phyloP scores from a whole-genome alignment of 495 filamentous ascomycete species.

The Eremomyces bilateralis region DNA sequence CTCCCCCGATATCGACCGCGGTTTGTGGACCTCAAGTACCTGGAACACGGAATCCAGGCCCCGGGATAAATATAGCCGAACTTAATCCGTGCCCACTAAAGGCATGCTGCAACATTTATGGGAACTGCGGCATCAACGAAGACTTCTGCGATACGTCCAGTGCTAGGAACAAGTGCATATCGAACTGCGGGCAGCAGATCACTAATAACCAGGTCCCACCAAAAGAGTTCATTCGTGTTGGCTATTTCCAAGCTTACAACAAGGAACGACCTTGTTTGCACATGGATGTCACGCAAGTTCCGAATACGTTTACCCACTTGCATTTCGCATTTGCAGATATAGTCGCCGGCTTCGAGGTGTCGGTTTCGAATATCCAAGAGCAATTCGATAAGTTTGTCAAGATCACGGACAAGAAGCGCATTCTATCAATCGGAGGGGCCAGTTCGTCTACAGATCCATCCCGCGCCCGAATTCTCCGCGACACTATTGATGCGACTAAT shows the following conservation, averaged over 20 bases:
- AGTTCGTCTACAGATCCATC: conserved; percentile 18
- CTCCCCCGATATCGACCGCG: conserved; percentile 17
- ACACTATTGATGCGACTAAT: conserved; percentile 18
- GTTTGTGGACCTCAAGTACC: conserved; percentile 25
- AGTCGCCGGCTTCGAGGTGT: conserved; percentile 12
- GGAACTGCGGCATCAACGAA: conserved; percentile 25
- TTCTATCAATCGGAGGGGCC: conserved; percentile 30
- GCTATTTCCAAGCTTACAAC: conserved; percentile 6
- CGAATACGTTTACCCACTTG: conserved; percentile 21
- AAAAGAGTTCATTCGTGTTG: conserved; percentile 3
- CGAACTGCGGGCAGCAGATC: conserved; percentile 25
- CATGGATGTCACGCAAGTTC: conserved; percentile 6
- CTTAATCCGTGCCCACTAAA: conserved; percentile 8
- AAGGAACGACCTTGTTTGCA: conserved; percentile 3
- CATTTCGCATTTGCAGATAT: conserved; percentile 25
- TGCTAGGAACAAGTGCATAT: conserved; percentile 25
- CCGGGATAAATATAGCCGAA: conserved; percentile 7
- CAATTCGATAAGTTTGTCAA: conserved; percentile 10
- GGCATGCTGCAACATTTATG: conserved; percentile 18
- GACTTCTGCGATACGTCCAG: conserved; percentile 24
- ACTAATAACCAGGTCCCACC: conserved; percentile 7
- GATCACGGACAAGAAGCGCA: too few species aligned
- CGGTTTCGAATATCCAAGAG: conserved; percentile 10
- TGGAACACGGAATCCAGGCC: conserved; percentile 12
- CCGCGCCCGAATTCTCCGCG: conserved; percentile 21